Base-by-base conservation (phyloP, 768 basidiomycete species). In the Mrakia frigida region DNA sequence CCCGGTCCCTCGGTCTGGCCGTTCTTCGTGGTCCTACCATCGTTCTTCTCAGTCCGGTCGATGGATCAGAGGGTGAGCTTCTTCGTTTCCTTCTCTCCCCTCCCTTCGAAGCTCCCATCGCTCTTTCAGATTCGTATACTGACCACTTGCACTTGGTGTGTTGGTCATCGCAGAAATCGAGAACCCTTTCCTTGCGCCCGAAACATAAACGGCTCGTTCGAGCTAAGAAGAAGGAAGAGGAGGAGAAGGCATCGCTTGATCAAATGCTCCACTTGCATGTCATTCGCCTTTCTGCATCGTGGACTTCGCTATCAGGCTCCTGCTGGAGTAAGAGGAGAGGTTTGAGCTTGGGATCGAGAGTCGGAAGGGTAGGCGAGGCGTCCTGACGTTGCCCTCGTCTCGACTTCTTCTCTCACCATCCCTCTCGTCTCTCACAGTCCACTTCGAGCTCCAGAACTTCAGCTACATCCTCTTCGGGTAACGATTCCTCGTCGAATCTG, bases 11-110 rank as follows among this genome's bases (percentile, higher is more conserved):
- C 6, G 96, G 96, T 21, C 85, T 98, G 16, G 92, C 90, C 6
- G 96, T 98, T 56, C 88, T 97, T 31, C 88, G 96, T 63, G 96
- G 96, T 16, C 95, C 96, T 0, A 96, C 95, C 76, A 91, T 98
- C 81, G 95, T 93, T 0, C 87, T 98, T 10, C 87, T 98, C 77
- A 94, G 92, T 81, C 96, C 96, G 3, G 91, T 94, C 18, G 96
- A 98, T 79, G 96, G 96, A 74, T 94, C 89, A 75, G 94, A 95
- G 83, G 84, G 84, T 83, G 50, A 37, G 43, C 23, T 41, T 35
- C 23, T 41, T 59, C 33, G 43, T 43, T 23, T 39, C 46, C 16
- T 46, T 18, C 41, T 33, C 50, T 41, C 71, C 3, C 60, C 31
- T 52, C 74, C 25, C 70, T 31, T 43, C 31, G 21, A n/a, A 18